Conservation (phyloP, 495 filamentous ascomycete genomes). For the Trichocladium uniseriatum region DNA sequence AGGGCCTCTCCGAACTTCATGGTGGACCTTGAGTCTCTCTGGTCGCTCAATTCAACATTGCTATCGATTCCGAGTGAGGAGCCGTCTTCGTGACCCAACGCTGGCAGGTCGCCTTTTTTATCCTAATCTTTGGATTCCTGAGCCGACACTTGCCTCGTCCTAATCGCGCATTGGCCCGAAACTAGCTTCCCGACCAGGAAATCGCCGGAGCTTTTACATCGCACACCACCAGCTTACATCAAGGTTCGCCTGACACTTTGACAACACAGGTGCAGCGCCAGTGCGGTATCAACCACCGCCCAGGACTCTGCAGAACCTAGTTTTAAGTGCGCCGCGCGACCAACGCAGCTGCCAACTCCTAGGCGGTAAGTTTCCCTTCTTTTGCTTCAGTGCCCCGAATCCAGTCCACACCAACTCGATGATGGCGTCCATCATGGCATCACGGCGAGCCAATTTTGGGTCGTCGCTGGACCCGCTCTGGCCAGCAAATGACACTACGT, state of each 20-base stretch:
- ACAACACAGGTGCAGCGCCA: background rate
- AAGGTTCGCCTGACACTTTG: slow-evolving; percentile 5
- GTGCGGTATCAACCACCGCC: background rate
- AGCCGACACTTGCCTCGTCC: background rate
- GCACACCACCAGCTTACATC: background rate
- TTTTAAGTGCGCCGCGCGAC: background rate
- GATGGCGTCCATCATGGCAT: background rate
- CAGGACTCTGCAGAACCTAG: background rate
- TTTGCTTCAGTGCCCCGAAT: background rate
- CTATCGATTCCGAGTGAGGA: background rate
- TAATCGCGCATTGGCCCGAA: background rate
- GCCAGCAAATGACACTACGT: background rate
- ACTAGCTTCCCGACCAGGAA: slow-evolving; percentile 5
- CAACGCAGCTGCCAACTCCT: background rate
- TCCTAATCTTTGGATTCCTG: background rate
- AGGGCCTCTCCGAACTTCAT: background rate
- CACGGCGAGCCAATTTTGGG: background rate
- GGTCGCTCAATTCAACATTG: slow-evolving; percentile 16
- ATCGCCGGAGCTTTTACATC: slow-evolving; percentile 5
- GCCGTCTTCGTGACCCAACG: background rate
- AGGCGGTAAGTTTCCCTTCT: background rate
- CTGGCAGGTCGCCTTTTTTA: background rate
- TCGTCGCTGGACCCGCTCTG: background rate
- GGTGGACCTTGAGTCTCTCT: background rate
- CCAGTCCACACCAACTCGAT: too few species aligned